Evolutionary conservation across 805 yeast genomes (phyloP).

Genomic region (Candida sithepensis): DNA sequence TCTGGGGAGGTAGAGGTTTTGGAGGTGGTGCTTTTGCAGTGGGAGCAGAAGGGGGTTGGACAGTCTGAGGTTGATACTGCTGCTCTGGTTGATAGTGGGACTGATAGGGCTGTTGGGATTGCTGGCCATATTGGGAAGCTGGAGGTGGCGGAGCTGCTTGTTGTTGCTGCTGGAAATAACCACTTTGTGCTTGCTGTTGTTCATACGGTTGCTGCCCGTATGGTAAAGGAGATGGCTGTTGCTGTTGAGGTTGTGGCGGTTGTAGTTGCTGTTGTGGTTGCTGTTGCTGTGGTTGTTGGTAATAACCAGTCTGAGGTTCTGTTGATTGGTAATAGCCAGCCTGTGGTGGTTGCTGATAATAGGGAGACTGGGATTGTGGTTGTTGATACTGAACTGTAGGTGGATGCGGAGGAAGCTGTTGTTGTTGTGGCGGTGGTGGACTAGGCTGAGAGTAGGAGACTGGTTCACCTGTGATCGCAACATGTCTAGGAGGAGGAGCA

Average conservation of each 20-base stretch:
- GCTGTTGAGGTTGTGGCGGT: constrained; percentile 1
- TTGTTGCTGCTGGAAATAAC: constrained; percentile 8
- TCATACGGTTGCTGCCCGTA: constrained; percentile 6
- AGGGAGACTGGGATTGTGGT: too few species aligned
- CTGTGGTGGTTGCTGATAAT: too few species aligned
- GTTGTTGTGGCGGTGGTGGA: constrained; percentile 5
- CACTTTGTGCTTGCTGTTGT: constrained; percentile 1
- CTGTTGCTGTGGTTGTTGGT: constrained; percentile 3
- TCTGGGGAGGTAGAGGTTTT: constrained; percentile 3
- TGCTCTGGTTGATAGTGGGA: constrained; percentile 4
- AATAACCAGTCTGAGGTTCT: constrained; percentile 3
- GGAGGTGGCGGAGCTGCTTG: constrained; percentile 10
- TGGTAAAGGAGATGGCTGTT: constrained; percentile 7
- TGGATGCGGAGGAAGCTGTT: constrained; percentile 1
- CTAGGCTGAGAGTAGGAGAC: constrained; percentile 20
- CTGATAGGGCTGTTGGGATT: constrained; percentile 8
- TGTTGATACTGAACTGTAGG: too few species aligned
- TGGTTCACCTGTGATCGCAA: constrained; percentile 17
- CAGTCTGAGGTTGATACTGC: constrained; percentile 3
- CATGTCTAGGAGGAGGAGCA: constrained; percentile 31
- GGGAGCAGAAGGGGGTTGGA: background rate
- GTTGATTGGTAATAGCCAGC: background rate
- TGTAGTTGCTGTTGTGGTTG: constrained; percentile 11
- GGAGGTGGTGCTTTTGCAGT: constrained; percentile 10
- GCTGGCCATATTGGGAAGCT: constrained; percentile 3